Conservation (phyloP, 2,329 filamentous ascomycete species). For the Huntiella moniliformis region DNA sequence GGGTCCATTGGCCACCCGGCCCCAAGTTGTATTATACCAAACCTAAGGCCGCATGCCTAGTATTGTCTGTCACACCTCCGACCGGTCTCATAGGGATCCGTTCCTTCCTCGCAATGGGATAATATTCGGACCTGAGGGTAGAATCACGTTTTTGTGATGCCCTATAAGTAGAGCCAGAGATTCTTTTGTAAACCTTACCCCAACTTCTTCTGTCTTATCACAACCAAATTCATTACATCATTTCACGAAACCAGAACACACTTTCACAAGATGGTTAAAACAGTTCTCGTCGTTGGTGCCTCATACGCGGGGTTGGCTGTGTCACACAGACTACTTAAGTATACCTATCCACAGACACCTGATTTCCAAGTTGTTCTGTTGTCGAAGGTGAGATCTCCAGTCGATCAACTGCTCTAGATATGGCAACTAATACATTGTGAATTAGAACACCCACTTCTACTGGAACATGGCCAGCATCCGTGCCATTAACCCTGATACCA, state of each 20-base stretch:
- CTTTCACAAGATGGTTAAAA: slow-evolving; percentile 26
- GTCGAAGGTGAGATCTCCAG: slow-evolving; percentile 26
- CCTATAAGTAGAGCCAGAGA: too few species aligned
- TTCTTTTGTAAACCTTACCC: too few species aligned
- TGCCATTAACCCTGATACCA: slow-evolving; percentile 30
- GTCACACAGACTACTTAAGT: slow-evolving; percentile 35
- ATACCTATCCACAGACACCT: slow-evolving; percentile 24
- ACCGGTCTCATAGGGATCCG: too few species aligned
- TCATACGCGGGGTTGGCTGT: slow-evolving; percentile 33
- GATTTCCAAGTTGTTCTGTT: slow-evolving; percentile 36
- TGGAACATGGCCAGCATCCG: slow-evolving; percentile 39
- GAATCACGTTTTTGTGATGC: too few species aligned
- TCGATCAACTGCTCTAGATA: neutral
- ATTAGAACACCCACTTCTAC: slow-evolving; percentile 36
- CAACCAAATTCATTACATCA: too few species aligned
- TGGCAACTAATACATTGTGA: neutral
- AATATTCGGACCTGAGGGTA: too few species aligned
- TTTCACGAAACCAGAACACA: neutral
- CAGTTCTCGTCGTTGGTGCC: slow-evolving; percentile 35
- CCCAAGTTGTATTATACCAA: too few species aligned
- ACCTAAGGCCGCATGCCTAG: too few species aligned
- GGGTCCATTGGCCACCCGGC: too few species aligned
- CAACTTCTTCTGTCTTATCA: too few species aligned
- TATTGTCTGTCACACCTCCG: too few species aligned
- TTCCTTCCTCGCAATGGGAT: too few species aligned